A percentile compares a stretch with the other conserved stretches of the same genome.
Conservation (phyloP, 2,329 filamentous ascomycete species). For the Elsinoe necatrix region DNA sequence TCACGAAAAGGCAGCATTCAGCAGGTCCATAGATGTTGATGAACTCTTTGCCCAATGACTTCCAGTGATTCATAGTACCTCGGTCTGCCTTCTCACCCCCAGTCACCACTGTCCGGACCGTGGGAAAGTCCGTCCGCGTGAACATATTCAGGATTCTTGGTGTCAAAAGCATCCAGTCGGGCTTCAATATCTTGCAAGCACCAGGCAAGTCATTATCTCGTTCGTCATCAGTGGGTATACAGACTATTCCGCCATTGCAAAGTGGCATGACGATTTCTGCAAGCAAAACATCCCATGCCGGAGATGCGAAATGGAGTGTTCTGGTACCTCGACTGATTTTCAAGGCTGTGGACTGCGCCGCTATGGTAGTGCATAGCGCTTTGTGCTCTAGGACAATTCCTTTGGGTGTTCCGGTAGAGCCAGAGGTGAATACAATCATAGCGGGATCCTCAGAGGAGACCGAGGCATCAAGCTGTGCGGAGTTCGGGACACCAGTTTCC, state of each 20-base stretch:
- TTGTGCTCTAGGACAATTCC: conserved; percentile 25
- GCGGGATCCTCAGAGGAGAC: conserved; percentile 43
- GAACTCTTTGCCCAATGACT: not conserved
- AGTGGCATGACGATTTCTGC: conserved; percentile 19
- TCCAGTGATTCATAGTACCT: not conserved
- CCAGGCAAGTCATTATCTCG: conserved; percentile 41
- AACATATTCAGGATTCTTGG: conserved; percentile 32
- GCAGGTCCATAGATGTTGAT: conserved; percentile 13
- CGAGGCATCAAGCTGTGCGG: conserved; percentile 24
- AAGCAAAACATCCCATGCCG: conserved; percentile 22
- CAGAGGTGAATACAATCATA: conserved; percentile 40
- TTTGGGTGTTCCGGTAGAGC: conserved; percentile 25
- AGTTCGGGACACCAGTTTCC: not conserved
- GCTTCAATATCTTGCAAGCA: conserved; percentile 29
- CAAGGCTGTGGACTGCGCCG: conserved; percentile 20
- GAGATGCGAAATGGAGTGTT: conserved; percentile 20
- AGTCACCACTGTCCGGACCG: conserved; percentile 21
- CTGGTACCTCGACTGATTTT: not conserved
- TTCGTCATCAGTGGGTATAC: conserved; percentile 38
- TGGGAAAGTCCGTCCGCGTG: conserved; percentile 21
- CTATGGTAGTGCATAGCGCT: conserved; percentile 44
- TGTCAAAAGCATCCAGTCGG: conserved; percentile 39
- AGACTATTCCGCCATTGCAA: conserved; percentile 18
- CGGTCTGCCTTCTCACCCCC: conserved; percentile 22
- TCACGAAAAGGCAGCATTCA: not conserved